Base-by-base conservation (phyloP, 2,329 filamentous ascomycete species). In the Sporothrix brunneoviolacea region DNA sequence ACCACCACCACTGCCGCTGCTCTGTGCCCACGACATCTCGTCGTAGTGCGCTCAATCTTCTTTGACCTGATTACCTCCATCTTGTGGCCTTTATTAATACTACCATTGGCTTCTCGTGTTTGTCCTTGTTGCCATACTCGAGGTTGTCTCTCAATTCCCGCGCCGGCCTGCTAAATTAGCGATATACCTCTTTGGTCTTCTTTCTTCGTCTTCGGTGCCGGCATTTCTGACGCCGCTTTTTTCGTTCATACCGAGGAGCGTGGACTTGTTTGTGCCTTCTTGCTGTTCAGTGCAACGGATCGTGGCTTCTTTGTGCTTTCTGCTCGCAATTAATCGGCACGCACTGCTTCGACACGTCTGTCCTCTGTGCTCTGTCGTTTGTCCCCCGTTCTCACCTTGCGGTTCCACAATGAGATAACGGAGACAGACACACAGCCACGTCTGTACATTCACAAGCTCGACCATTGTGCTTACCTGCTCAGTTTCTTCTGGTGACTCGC, bases 401-500 rank as follows among this genome's bases (percentile, higher is more conserved):
- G 21, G 42, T 47, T 39, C 16, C 42, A 42, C 42, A 42, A 41
- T 32, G 30, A 35, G 28, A 51, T 32, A 35, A 27, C 36, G 21
- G 19, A 35, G 15, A 9, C 39, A 36, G 13, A 27, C 32, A 13
- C n/a, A 35, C 32, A 35, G 6, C 38, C 28, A 12, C 30, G 15
- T 18, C 18, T 35, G 15, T 5, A n/a, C 7, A n/a, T 15, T 35
- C 32, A 35, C 32, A n/a, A 35, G 32, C 12, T 35, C n/a, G 32
- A n/a, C 32, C 12, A 13, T 35, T 35, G 32, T 35, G 32, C 15
- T 6, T 35, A 35, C 32, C 32, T 15, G 32, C 32, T 35, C 32
- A 10, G 10, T 28, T 6, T 5, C 10, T 10, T 28, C 24, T 28
- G 24, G 24, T 28, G 24, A 6, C 10, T 10, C 24, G 24, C 24